Percentiles rank a stretch among this genome's conserved stretches.
Evolutionary conservation across 805 yeast genomes (phyloP).

Genomic region (Yamadazyma insecticola): DNA sequence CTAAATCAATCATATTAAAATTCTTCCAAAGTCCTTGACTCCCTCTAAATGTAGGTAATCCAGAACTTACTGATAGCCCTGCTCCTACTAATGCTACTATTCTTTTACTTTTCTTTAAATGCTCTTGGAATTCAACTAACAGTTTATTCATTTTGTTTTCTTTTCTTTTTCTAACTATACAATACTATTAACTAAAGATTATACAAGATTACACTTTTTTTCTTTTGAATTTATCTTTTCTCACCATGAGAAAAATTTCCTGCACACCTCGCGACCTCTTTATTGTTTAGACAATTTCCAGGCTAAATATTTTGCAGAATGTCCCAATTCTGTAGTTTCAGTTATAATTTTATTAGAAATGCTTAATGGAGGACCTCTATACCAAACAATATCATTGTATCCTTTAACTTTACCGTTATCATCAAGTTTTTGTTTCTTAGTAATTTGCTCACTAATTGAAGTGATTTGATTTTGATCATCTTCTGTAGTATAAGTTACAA

Average conservation of each 20-base stretch:
- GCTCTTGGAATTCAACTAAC: conserved; percentile 45
- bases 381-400: conserved; percentile 54
- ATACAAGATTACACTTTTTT: too few relatives aligned
- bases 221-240: too few relatives aligned
- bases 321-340: conserved; percentile 48
- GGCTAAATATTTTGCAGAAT: conserved; percentile 69
- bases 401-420: conserved; percentile 5
- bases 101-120: conserved; percentile 40
- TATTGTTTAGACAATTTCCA: conserved; percentile 21
- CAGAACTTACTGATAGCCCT: conserved; percentile 75
- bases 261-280: neutral
- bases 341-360: conserved; percentile 14
- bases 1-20: conserved; percentile 75
- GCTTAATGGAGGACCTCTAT: conserved; percentile 59
- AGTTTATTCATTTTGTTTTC: conserved; percentile 7
- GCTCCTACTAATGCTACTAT: conserved; percentile 74
- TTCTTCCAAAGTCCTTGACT: conserved; percentile 73
- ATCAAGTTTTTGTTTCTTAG: conserved; percentile 20
- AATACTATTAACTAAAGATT: neutral
- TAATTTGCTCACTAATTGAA: conserved; percentile 17
- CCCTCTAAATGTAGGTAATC: conserved; percentile 71
- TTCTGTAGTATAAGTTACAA: conserved; percentile 28
- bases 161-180: neutral
- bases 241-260: too few relatives aligned
- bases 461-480: conserved; percentile 14